phyloP scores from a whole-genome alignment of 2,329 filamentous ascomycete species.

The Bipolaris sorokiniana region DNA sequence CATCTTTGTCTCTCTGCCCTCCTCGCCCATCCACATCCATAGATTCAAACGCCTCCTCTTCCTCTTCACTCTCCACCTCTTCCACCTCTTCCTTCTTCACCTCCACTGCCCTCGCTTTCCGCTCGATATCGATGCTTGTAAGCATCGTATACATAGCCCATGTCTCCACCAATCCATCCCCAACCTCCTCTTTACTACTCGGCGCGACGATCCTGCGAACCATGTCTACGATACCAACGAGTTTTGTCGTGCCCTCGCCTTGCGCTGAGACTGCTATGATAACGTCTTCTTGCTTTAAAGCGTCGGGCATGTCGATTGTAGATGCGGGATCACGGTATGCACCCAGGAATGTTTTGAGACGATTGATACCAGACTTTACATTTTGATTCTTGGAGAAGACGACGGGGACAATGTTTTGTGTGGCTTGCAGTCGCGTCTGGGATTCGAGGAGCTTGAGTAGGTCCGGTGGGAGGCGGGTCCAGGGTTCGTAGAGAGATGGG shows the following conservation, averaged over 20 bases:
- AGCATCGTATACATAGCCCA: conserved; percentile 32
- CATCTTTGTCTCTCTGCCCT: not conserved
- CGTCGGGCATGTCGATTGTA: conserved; percentile 18
- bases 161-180: conserved; percentile 2
- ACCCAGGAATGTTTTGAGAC: conserved; percentile 19
- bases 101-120: not conserved
- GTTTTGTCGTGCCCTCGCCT: conserved; percentile 26
- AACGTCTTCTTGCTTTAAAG: conserved; percentile 8
- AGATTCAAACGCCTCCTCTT: conserved; percentile 25
- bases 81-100: too few species aligned
- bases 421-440: conserved; percentile 6
- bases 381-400: conserved; percentile 33
- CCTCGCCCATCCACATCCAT: conserved; percentile 15
- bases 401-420: conserved; percentile 18
- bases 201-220: conserved; percentile 20
- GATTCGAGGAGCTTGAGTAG: conserved; percentile 12
- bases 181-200: conserved; percentile 3
- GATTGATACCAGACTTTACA: conserved; percentile 25
- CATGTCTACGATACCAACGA: conserved; percentile 33
- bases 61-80: not conserved
- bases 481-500: conserved; percentile 27
- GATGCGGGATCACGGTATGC: conserved; percentile 9
- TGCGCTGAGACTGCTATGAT: conserved; percentile 31
- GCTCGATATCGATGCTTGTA: conserved; percentile 18
- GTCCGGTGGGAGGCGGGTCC: conserved; percentile 20